Evolutionary conservation across 2,329 filamentous ascomycete species (phyloP).

Genomic region (Penicillium sp.): DNA sequence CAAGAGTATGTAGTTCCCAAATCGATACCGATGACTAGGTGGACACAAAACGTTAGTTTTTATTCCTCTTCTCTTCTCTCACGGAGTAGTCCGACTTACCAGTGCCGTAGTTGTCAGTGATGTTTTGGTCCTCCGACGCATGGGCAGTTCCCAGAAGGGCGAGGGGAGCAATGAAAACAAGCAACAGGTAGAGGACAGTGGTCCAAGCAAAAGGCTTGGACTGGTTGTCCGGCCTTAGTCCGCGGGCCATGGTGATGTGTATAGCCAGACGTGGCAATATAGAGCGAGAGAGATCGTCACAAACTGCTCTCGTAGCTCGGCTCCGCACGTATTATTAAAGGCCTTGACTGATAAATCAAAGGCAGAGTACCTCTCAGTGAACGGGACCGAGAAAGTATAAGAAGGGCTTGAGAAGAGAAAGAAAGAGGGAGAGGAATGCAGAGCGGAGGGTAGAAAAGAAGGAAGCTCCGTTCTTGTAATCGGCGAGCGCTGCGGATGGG

Average conservation of each 20-base stretch:
- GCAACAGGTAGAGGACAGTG: constrained; percentile 84
- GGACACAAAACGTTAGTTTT: background rate
- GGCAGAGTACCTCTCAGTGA: constrained; percentile 10
- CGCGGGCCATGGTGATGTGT: constrained; percentile 52
- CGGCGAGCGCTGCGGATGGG: constrained; percentile 30
- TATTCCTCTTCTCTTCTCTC: background rate
- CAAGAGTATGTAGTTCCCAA: constrained; percentile 83
- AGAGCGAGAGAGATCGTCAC: background rate
- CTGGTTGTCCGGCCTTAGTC: constrained; percentile 56
- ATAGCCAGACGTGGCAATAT: constrained; percentile 10
- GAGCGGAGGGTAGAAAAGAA: constrained; percentile 16
- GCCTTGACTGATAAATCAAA: background rate
- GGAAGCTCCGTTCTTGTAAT: constrained; percentile 28
- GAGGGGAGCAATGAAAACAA: constrained; percentile 80
- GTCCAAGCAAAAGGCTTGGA: constrained; percentile 77
- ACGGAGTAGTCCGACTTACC: constrained; percentile 36
- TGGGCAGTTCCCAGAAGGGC: constrained; percentile 73
- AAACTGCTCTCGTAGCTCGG: background rate
- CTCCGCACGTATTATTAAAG: background rate
- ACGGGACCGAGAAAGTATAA: constrained; percentile 17
- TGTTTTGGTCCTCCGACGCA: constrained; percentile 63
- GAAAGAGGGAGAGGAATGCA: constrained; percentile 14
- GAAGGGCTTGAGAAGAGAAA: constrained; percentile 18
- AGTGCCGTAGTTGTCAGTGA: constrained; percentile 72
- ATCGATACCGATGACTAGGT: constrained; percentile 84